Conservation (phyloP, 208 protist genomes). For the Trichomonas vaginalis region DNA sequence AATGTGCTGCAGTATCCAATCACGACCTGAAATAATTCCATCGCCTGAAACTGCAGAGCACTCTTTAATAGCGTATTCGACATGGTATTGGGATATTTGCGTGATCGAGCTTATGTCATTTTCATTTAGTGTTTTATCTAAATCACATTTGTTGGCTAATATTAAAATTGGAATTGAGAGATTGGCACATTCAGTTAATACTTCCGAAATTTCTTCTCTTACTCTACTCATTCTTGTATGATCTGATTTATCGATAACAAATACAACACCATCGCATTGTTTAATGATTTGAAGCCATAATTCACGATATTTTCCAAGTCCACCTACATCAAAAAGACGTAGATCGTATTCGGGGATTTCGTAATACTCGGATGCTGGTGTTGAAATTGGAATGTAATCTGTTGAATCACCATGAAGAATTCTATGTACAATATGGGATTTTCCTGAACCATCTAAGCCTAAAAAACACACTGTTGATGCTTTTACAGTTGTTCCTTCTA, state of each 20-base stretch:
- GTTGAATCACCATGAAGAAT: background rate
- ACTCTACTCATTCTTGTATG: background rate
- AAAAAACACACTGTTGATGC: background rate
- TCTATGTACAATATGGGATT: background rate
- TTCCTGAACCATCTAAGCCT: background rate
- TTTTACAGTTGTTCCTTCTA: background rate
- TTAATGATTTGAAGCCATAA: background rate
- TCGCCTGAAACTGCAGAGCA: background rate
- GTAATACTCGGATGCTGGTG: background rate
- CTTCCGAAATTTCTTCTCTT: background rate
- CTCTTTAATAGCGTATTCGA: background rate
- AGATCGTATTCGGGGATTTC: background rate
- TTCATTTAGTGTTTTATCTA: background rate
- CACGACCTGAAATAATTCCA: background rate
- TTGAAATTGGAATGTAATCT: background rate
- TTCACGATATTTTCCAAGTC: background rate
- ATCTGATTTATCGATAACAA: slow-evolving; percentile 14
- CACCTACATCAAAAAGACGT: background rate
- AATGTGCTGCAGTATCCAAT: background rate
- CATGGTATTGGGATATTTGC: background rate
- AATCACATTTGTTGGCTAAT: background rate
- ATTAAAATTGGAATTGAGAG: background rate
- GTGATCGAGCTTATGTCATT: background rate
- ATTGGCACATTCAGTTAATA: background rate
- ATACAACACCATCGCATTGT: background rate